Evolutionary conservation across 2,329 filamentous ascomycete species (phyloP), one percentile per base, ranked within the genome.

Genomic region (Fusarium algeriense): DNA sequence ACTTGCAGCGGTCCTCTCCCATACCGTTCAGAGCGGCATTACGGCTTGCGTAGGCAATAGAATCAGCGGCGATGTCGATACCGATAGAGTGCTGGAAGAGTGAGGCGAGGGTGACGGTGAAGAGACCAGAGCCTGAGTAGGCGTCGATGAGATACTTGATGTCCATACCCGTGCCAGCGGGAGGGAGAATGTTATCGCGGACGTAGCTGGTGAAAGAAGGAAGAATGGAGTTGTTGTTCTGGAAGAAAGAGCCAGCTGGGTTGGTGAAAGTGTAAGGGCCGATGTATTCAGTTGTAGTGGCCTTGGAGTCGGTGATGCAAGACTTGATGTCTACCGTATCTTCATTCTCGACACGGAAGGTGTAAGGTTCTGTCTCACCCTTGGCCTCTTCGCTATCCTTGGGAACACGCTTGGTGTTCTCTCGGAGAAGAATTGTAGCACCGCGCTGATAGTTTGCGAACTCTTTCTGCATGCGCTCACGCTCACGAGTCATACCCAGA

Each of bases 201-300:
- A 98, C 93, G 84, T 97, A 97, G 73, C 90, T 87, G 17, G 94
- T 97, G 82, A 98, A 97, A 19, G 85, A 83, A 34, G 93, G 90
- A 28, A 99, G 91, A 82, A 99, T 98, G 60, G 94, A 97, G 85
- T 98, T 98, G 88, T 99, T 99, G 87, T 99, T 99, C 80, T 99
- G 96, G 88, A 99, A 99, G 85, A 99, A 99, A 56, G 93, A 90
- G 65, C 95, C 95, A 14, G 96, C 96, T 5, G 93, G 93, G 83
- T 97, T 98, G 80, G 91, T 91, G 83, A 99, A 97, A 78, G 91
- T 85, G 84, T 92, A 96, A 80, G 90, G 84, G 78, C 92, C 93
- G 69, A 99, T 89, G 82, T 97, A 98, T 81, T 99, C 96, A 34
- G 92, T 95, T 6, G 93, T 91, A 54, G 87, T 92, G 71, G 88